phyloP scores from a whole-genome alignment of 1,284 basidiomycete genomes.

The Athelia psychrophila region DNA sequence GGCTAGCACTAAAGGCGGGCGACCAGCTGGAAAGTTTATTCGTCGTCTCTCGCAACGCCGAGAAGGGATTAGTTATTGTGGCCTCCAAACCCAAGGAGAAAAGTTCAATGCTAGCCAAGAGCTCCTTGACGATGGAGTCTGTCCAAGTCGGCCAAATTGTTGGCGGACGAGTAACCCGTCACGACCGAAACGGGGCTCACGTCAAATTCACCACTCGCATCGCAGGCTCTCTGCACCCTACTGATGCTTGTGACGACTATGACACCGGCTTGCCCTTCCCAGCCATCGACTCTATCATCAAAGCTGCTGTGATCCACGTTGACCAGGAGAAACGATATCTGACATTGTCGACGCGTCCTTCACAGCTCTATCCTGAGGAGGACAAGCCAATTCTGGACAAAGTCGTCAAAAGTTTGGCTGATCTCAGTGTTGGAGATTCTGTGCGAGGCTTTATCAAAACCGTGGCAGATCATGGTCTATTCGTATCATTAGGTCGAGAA shows the following conservation, averaged over 20 bases:
- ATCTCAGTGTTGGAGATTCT: constrained; percentile 71
- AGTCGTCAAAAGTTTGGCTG: constrained; percentile 62
- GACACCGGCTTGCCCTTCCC: constrained; percentile 59
- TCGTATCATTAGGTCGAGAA: constrained; percentile 81
- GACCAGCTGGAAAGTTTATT: constrained; percentile 78
- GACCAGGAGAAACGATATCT: constrained; percentile 68
- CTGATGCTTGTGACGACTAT: constrained; percentile 82
- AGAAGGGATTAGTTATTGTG: constrained; percentile 87
- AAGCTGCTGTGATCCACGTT: constrained; percentile 68
- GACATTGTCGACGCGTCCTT: constrained; percentile 76
- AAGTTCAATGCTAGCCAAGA: constrained; percentile 44
- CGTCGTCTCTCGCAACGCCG: constrained; percentile 88
- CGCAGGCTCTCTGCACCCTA: constrained; percentile 75
- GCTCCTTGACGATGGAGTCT: constrained; percentile 60
- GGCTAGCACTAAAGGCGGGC: constrained; percentile 63
- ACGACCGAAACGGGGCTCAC: constrained; percentile 66
- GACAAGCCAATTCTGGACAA: constrained; percentile 58
- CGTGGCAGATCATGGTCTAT: constrained; percentile 86
- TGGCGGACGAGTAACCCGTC: constrained; percentile 73
- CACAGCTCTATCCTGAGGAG: constrained; percentile 56
- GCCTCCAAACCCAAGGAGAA: constrained; percentile 65
- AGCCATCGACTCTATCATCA: constrained; percentile 62
- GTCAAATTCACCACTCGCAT: constrained; percentile 73
- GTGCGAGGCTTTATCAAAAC: constrained; percentile 90
- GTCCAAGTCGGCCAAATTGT: constrained; percentile 72